Evolutionary conservation across 306 rosid species (phyloP), one percentile per base, ranked within the genome.

Genomic region (Arachis stenosperma): DNA sequence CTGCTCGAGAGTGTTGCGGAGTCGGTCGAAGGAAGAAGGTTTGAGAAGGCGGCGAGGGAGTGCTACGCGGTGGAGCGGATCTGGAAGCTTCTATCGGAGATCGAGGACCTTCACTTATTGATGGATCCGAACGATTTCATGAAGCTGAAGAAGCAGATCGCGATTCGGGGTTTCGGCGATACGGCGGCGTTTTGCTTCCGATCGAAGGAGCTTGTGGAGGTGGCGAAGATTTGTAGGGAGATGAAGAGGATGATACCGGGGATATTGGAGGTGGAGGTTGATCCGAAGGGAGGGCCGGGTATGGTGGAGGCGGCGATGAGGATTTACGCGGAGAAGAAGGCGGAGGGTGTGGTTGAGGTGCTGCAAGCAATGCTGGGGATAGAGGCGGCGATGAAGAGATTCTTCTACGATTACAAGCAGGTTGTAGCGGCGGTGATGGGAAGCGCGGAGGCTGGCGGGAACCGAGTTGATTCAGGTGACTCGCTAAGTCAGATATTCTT

Each of bases 281-380:
- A 94, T 68, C 98, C 96, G 0, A 86, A 51, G 54, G 98, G 98
- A 5, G 98, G 98, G 62, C 98, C 98, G 1, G 81, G 96, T 80
- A 76, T 94, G 15, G 91, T 88, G 81, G 98, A 94, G 54, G 97
- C 96, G 75, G 98, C 96, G 61, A 94, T 94, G 98, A 89, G 75
- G 86, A 82, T 88, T 6, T 94, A 91, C 75, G 46, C 74, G 30
- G 96, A 86, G 46, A 86, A 86, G 84, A 12, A 48, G 54, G 27
- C 64, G 8, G 44, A 63, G 46, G 0, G 84, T 62, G 57, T 62
- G 85, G 82, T 94, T 39, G 86, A 83, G 30, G 65, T 94, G 15
- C 78, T 94, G 17, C 96, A 91, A 73, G 89, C 89, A 47, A 77
- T 94, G 87, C 98, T 91, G 67, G 83, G 80, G 67, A 77, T 91